Evolutionary conservation across 805 yeast species (phyloP), one percentile per base, ranked within the genome.

Genomic region (Cyberlindnera amylophila): DNA sequence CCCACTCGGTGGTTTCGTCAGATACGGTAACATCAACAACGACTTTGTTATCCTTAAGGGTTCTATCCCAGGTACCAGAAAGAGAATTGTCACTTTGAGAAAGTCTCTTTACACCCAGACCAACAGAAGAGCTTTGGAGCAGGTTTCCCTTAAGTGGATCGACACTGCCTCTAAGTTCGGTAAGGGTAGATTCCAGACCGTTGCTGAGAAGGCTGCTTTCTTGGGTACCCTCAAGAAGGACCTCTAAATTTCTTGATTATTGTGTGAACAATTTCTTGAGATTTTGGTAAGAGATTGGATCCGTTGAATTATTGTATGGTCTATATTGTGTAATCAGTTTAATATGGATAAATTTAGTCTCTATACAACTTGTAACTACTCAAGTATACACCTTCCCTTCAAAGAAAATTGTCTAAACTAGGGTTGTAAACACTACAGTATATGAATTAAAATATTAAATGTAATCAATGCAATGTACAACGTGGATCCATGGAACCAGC

Each of bases 181-280:
- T 86, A 95, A 93, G 88, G 99, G 99, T 82, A 93, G 99, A 85
- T 93, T 93, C 98, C 99, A 93, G 81, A 93, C 99, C 69, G 96
- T 97, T 66, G 98, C 97, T 74, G 99, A 93, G 83, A 95, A 95
- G 90, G 89, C 84, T 70, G 95, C 99, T 70, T 93, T 93, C 91
- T 67, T 90, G 81, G 99, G 99, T 81, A 91, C 99, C 69, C 85
- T 93, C 73, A 93, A 93, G 96, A 90, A 87, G 84, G 97, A 90
- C 75, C 81, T 87, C 71, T 77, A 81, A 69, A 42, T 58, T 50
- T 35, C 34, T 36, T 46, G 45, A 35, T 32, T 36, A 27, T n/a
- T n/a, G n/a, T n/a, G n/a, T n/a, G n/a, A n/a, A n/a, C n/a, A n/a
- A n/a, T n/a, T n/a, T n/a, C n/a, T n/a, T n/a, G n/a, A n/a, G n/a